A percentile compares a stretch with the other conserved stretches of the same genome.
These are phyloP conservation scores for Miscanthus lutarioriparius DNA, from an alignment of 176 grass and related monocot species.

Conservation along the genomic window DNA sequence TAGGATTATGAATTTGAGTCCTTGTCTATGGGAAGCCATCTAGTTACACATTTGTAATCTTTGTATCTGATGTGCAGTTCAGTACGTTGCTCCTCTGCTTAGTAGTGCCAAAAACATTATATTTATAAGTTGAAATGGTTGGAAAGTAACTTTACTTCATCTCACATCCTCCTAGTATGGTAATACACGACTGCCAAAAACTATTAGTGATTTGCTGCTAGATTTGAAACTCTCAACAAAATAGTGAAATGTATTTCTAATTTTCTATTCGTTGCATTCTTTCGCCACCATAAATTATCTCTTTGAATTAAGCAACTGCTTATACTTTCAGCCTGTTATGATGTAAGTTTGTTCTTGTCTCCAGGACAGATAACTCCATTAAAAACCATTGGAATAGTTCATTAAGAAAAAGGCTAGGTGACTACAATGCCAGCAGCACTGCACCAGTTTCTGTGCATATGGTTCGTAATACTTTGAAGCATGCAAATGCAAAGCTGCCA, in stretches of 20 bases:
- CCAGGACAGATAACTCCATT: constrained; percentile 93
- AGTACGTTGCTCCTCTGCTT: not conserved
- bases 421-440: constrained; percentile 32
- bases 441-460: constrained; percentile 26
- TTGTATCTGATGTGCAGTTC: constrained; percentile 10
- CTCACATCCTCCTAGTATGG: not conserved
- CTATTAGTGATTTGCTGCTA: not conserved
- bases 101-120: constrained; percentile 17
- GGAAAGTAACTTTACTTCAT: not conserved
- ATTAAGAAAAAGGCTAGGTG: constrained; percentile 75
- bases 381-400: constrained; percentile 99
- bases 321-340: constrained; percentile 24
- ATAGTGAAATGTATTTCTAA: not conserved
- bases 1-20: not conserved
- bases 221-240: not conserved
- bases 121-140: not conserved
- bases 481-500: not conserved
- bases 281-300: constrained; percentile 2
- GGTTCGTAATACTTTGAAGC: constrained; percentile 41
- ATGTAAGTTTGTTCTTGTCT: constrained; percentile 40
- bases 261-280: not conserved
- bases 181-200: not conserved
- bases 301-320: not conserved
- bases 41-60: not conserved
- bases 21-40: not conserved